Conservation (phyloP, 371 early-diverging fungal species). For the Syncephalastrum sp. region DNA sequence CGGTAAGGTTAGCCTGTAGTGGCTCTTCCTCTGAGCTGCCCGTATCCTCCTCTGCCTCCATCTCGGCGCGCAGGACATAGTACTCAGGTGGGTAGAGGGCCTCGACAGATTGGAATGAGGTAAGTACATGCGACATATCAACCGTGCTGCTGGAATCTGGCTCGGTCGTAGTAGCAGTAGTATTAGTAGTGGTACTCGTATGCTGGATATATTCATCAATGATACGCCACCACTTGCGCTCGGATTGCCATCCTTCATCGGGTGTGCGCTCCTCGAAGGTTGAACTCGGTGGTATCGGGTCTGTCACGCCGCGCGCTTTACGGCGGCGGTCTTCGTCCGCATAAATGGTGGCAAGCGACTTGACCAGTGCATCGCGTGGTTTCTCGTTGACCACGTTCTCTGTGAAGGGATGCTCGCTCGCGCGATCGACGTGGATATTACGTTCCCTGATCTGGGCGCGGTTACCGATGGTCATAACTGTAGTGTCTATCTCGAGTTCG, state of each 20-base stretch:
- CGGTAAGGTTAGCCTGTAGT: too few relatives aligned
- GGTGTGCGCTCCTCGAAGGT: slow-evolving; percentile 9
- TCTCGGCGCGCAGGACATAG: not conserved
- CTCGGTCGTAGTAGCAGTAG: too few relatives aligned
- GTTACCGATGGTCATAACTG: slow-evolving; percentile 67
- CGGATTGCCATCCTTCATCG: slow-evolving; percentile 18
- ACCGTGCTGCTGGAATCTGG: too few relatives aligned
- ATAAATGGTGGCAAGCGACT: slow-evolving; percentile 60
- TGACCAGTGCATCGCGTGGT: slow-evolving; percentile 37
- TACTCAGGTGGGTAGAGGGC: slow-evolving; percentile 36
- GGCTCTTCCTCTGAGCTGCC: not conserved
- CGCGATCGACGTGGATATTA: slow-evolving; percentile 35
- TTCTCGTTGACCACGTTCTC: slow-evolving; percentile 3
- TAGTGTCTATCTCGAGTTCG: slow-evolving; percentile 78
- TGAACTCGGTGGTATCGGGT: slow-evolving; percentile 9
- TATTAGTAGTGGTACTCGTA: too few relatives aligned
- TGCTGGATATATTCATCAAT: slow-evolving; percentile 9
- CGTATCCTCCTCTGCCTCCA: not conserved
- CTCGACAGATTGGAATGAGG: slow-evolving; percentile 48
- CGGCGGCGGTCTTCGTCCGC: slow-evolving; percentile 40
- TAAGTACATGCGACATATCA: slow-evolving; percentile 23
- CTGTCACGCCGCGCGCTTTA: slow-evolving; percentile 11
- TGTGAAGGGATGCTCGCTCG: slow-evolving; percentile 6
- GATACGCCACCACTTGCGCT: slow-evolving; percentile 12
- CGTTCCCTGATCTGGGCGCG: slow-evolving; percentile 60